Conservation (phyloP, 257 asterid species). For the Penstemon davidsonii region DNA sequence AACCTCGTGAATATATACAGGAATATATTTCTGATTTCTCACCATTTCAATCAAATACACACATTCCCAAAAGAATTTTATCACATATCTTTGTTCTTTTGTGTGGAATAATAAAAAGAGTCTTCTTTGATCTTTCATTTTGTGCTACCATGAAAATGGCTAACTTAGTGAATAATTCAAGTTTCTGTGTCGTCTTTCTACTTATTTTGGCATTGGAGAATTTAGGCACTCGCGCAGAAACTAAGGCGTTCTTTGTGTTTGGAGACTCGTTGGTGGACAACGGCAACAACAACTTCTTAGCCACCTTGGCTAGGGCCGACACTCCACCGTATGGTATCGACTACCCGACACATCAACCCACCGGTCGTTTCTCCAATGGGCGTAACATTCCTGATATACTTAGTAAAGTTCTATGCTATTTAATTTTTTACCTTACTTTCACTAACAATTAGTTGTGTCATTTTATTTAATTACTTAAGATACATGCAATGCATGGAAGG, state of each 20-base stretch:
- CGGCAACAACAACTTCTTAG: slow-evolving; percentile 70
- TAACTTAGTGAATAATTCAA: background rate
- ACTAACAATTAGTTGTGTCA: no score
- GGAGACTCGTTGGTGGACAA: slow-evolving; percentile 80
- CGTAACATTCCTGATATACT: slow-evolving; percentile 67
- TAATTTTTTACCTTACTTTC: no score
- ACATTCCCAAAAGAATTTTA: no score
- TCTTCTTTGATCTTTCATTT: background rate
- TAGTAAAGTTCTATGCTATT: slow-evolving; percentile 34
- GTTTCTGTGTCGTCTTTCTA: slow-evolving; percentile 9
- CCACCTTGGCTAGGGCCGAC: slow-evolving; percentile 75
- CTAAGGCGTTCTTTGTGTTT: slow-evolving; percentile 64
- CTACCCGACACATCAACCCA: slow-evolving; percentile 61
- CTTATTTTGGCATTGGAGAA: slow-evolving; percentile 21
- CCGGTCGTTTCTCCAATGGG: slow-evolving; percentile 83
- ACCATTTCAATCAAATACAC: slow-evolving; percentile 26
- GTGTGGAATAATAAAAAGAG: background rate
- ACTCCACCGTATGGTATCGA: slow-evolving; percentile 79
- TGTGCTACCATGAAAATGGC: slow-evolving; percentile 23
- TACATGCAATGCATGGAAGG: no score
- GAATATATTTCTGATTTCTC: slow-evolving; percentile 8
- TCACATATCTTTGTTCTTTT: background rate
- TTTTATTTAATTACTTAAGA: no score
- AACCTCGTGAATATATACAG: slow-evolving; percentile 32
- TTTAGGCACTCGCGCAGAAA: slow-evolving; percentile 25